Percentiles rank a stretch among this genome's conserved stretches.
phyloP scores from a whole-genome alignment of 192 early-diverging fungal species.

The Backusella tarrabulga region DNA sequence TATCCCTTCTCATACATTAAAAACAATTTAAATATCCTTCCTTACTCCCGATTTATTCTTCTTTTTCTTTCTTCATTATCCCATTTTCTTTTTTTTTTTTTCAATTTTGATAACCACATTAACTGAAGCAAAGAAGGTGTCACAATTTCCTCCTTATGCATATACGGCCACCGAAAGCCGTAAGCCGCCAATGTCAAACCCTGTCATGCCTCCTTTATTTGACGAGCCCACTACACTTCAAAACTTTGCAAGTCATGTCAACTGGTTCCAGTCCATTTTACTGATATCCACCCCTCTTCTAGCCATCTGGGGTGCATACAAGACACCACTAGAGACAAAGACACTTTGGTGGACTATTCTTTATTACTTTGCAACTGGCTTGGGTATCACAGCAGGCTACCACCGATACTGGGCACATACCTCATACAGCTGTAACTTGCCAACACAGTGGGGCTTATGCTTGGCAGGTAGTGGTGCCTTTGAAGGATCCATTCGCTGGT shows the following conservation, averaged over 20 bases:
- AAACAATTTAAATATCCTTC: not conserved
- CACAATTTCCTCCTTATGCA: not conserved
- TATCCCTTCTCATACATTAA: not conserved
- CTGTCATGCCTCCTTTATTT: slow-evolving; percentile 23
- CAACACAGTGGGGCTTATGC: slow-evolving; percentile 61
- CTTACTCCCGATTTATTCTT: not conserved
- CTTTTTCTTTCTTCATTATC: not conserved
- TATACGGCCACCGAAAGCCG: slow-evolving; percentile 15
- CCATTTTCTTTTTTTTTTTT: not conserved
- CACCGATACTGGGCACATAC: slow-evolving; percentile 84
- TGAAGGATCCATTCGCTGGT: slow-evolving; percentile 84
- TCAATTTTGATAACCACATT: not conserved
- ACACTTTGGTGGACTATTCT: slow-evolving; percentile 69
- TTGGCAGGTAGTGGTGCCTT: slow-evolving; percentile 67
- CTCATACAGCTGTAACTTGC: slow-evolving; percentile 62
- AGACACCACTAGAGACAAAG: slow-evolving; percentile 60
- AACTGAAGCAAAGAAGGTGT: not conserved
- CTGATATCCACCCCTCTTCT: slow-evolving; percentile 71
- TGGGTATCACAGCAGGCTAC: slow-evolving; percentile 92
- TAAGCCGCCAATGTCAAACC: slow-evolving; percentile 18
- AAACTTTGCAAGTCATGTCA: slow-evolving; percentile 55
- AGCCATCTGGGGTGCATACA: slow-evolving; percentile 72
- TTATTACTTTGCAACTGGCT: slow-evolving; percentile 77
- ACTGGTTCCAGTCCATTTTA: slow-evolving; percentile 68
- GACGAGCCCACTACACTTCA: slow-evolving; percentile 43